Percentiles rank a stretch among this genome's conserved stretches.
These are phyloP conservation scores for Fusarium pseudograminearum DNA, from an alignment of 2,329 filamentous ascomycete genomes.

Conservation along the genomic window DNA sequence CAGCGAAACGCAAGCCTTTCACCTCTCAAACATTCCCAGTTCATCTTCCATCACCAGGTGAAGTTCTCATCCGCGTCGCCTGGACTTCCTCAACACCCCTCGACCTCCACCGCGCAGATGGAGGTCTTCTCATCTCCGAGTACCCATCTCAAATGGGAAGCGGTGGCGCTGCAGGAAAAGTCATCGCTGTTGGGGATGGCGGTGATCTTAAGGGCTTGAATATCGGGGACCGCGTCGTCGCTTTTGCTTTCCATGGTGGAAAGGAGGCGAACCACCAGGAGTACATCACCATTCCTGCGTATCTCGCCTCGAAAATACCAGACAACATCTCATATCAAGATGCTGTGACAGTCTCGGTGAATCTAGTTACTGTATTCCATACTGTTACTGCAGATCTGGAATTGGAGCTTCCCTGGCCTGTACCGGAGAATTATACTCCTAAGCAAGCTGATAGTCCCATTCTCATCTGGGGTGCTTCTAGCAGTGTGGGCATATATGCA, in stretches of 20 bases:
- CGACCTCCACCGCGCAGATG: conserved; percentile 71
- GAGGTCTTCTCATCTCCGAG: conserved; percentile 64
- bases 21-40: conserved; percentile 64
- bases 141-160: conserved; percentile 64
- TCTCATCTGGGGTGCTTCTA: conserved; percentile 65
- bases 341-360: conserved; percentile 67
- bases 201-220: conserved; percentile 56
- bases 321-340: conserved; percentile 56
- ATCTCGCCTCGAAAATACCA: conserved; percentile 61
- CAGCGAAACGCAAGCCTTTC: conserved; percentile 63
- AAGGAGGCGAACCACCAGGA: conserved; percentile 67
- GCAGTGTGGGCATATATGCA: conserved; percentile 63
- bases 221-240: conserved; percentile 67
- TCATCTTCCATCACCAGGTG: conserved; percentile 54
- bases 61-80: conserved; percentile 66
- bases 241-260: conserved; percentile 62
- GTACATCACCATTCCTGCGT: conserved; percentile 64
- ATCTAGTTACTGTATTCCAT: conserved; percentile 71
- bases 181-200: conserved; percentile 62
- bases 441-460: conserved; percentile 55
- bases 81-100: conserved; percentile 72
- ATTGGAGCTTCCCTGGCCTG: conserved; percentile 69
- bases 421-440: conserved; percentile 56
- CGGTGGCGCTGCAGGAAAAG: conserved; percentile 63
- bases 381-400: conserved; percentile 62